Evolutionary conservation across 371 early-diverging fungal species (phyloP).

Genomic region (Blastocladiella emersonii): DNA sequence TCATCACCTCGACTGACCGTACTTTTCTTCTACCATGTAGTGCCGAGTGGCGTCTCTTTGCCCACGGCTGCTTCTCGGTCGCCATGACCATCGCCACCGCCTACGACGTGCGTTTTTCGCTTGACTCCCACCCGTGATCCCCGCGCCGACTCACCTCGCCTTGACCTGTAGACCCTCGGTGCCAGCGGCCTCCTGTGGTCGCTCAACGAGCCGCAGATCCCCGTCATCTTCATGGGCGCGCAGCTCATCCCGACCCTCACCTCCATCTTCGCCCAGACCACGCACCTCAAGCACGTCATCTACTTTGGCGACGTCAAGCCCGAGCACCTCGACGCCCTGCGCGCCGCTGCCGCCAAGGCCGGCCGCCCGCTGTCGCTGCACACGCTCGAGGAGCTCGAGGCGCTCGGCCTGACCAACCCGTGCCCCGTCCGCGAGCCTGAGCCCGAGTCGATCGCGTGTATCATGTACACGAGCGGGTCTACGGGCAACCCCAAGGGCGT

Average conservation of each 20-base stretch:
- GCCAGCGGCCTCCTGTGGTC: conserved; percentile 69
- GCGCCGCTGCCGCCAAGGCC: conserved; percentile 15
- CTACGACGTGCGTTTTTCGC: conserved; percentile 34
- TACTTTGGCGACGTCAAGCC: conserved; percentile 52
- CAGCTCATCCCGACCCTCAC: conserved; percentile 58
- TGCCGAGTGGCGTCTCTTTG: conserved; percentile 24
- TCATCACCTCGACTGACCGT: no score
- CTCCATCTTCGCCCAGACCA: conserved; percentile 40
- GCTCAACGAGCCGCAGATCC: conserved; percentile 68
- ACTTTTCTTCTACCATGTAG: conserved; percentile 35
- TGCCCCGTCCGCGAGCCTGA: conserved; percentile 46
- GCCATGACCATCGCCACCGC: conserved; percentile 65
- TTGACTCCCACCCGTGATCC: not conserved
- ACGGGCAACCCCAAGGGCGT: conserved; percentile 88
- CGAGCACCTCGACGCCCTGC: conserved; percentile 25
- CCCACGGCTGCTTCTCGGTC: conserved; percentile 45
- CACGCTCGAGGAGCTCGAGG: conserved; percentile 39
- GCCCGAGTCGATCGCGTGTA: conserved; percentile 66
- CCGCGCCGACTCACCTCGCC: not conserved
- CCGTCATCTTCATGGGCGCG: conserved; percentile 63
- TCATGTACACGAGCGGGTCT: conserved; percentile 95
- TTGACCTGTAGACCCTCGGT: conserved; percentile 45
- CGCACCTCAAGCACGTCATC: conserved; percentile 53
- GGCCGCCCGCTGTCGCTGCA: conserved; percentile 21
- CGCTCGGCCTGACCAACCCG: conserved; percentile 48